Evolutionary conservation across 257 asterid species (phyloP).

Genomic region (Ophiorrhiza pumila): DNA sequence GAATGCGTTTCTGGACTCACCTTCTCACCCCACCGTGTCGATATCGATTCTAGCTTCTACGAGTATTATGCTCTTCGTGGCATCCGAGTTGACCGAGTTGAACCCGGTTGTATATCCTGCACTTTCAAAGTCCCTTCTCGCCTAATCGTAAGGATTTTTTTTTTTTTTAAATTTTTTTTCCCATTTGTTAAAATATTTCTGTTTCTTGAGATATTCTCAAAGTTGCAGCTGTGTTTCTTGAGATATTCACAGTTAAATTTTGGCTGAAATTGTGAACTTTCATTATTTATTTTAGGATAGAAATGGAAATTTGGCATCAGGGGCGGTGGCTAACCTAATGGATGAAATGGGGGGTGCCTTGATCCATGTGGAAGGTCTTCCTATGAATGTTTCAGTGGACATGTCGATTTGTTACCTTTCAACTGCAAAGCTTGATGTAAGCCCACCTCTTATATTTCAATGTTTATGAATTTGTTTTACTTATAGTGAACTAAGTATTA

Average conservation of each 20-base stretch:
- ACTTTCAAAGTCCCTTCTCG: conserved; percentile 75
- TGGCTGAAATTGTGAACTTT: not conserved
- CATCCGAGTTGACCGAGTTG: conserved; percentile 52
- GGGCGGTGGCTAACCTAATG: conserved; percentile 61
- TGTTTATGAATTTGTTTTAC: not conserved
- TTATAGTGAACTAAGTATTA: not conserved
- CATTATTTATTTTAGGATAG: conserved; percentile 36
- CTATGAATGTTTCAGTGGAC: conserved; percentile 68
- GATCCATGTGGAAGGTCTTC: conserved; percentile 43
- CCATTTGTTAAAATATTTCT: not conserved
- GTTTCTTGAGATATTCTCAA: not conserved
- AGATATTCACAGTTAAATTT: not conserved
- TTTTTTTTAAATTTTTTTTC: not conserved
- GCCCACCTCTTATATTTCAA: conserved; percentile 9
- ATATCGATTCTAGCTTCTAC: conserved; percentile 52
- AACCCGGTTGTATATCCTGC: conserved; percentile 53
- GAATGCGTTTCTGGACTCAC: conserved; percentile 39
- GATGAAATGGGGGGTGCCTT: conserved; percentile 71
- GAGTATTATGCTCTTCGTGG: conserved; percentile 59
- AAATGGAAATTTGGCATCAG: conserved; percentile 52
- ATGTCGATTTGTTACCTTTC: conserved; percentile 67
- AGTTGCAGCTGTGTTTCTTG: not conserved
- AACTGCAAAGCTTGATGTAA: conserved; percentile 60
- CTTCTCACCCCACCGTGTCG: conserved; percentile 47
- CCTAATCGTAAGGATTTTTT: conserved; percentile 63